Evolutionary conservation across 345 rosid genomes (phyloP), one percentile per base, ranked within the genome.

Genomic region (Citrus inodora): DNA sequence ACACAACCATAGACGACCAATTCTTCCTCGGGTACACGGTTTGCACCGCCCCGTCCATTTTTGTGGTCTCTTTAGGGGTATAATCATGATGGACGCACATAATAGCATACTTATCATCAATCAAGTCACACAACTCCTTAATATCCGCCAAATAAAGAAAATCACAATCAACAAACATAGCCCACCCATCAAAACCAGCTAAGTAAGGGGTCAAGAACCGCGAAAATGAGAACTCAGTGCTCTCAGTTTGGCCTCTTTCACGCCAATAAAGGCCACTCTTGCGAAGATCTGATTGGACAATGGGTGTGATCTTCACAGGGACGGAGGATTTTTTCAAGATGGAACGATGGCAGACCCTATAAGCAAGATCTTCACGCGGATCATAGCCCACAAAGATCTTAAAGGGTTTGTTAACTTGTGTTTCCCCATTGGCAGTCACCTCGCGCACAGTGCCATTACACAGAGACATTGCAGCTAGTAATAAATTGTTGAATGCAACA

Each of bases 21-120:
- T 96, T 96, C 94, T 96, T 96, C 85, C 99, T 89, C 0, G 97
- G 99, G 81, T 96, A 94, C 46, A 90, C 95, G 1, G 98, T 96
- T 40, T 96, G 99, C 40, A 92, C 95, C 0, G 94, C 97, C 42
- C 99, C 99, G 40, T 96, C 99, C 99, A 96, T 96, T 86, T 96
- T 96, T 0, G 94, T 92, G 75, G 95, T 88, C 83, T 94, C 98
- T 76, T 92, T 94, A 0, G 99, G 99, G 7, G 93, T 74, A 64
- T 96, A 96, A 27, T 96, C 98, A 59, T 96, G 99, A 66, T 96
- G 98, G 48, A 96, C 99, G 65, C 99, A 94, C 97, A 96, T 96
- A 27, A 94, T 71, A 0, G 98, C 99, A 76, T 88, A 94, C 33
- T 90, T 94, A n/a, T 96, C 97, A 82, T 96, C 94, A 38, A 89